Base-by-base conservation (phyloP, 2,329 filamentous ascomycete genomes). In the Phialophora tarda region DNA sequence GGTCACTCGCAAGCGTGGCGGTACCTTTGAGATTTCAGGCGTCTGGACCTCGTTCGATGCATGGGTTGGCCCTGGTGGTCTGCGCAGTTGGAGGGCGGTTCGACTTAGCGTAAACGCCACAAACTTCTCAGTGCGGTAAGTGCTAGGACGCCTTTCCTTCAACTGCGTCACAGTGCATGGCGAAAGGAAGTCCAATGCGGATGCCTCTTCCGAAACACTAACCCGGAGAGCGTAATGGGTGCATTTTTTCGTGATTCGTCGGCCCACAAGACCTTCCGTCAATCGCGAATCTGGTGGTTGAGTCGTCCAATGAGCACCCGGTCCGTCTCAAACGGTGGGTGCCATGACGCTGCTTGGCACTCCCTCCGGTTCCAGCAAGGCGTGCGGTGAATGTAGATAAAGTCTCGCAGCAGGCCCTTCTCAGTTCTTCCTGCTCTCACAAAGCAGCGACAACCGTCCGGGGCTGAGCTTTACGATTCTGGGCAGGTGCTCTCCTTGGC, bases 11-110 rank as follows among this genome's bases (percentile, higher is more conserved):
- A 61, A 61, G 59, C 30, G 23, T 28, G n/a, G 48, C 48, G 28
- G 59, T 53, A 54, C 21, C 21, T 21, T 59, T 26, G 62, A 54
- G 28, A 17, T 51, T 51, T 30, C 53, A 58, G 61, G 60, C 34
- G 60, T 56, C 60, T 62, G 60, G 60, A 62, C 60, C 48, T 61
- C 59, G 59, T 53, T 61, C 58, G 47, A 61, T 61, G 48, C 59
- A 54, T 61, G 59, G 44, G 24, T 28, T 26, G 7, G 10, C 58
- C 58, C 44, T 26, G 12, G 23, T 34, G 10, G 38, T 17, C 38
- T 7, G 12, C 41, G 26, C 17, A 32, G 23, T 28, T 32, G 30
- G 30, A n/a, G 30, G 17, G 21, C 47, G 47, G 47, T 17, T 41
- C 26, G 11, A 53, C 28, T 59, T 61, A 61, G 58, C 58, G 14